phyloP scores from a whole-genome alignment of 495 filamentous ascomycete species.

The Penicillium chermesinum region DNA sequence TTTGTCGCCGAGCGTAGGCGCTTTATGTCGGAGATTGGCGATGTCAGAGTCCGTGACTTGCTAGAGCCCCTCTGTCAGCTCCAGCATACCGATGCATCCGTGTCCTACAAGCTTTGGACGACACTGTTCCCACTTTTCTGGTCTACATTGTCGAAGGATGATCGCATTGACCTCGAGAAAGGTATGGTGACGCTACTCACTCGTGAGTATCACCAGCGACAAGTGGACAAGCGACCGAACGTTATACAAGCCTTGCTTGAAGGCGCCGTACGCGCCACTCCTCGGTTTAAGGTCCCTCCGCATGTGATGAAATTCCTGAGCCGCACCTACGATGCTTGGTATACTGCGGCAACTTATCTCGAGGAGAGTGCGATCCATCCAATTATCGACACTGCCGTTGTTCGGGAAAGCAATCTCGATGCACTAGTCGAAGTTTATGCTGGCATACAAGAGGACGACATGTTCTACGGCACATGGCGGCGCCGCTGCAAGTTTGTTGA shows the following conservation, averaged over 20 bases:
- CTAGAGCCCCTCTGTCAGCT: constrained; percentile 90
- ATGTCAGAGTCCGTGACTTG: constrained; percentile 79
- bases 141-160: constrained; percentile 81
- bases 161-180: constrained; percentile 84
- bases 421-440: constrained; percentile 88
- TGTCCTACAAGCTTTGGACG: constrained; percentile 86
- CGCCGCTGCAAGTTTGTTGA: constrained; percentile 92
- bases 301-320: constrained; percentile 93
- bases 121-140: constrained; percentile 87
- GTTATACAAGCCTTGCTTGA: constrained; percentile 88
- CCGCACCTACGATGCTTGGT: constrained; percentile 92
- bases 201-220: constrained; percentile 90
- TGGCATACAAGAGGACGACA: constrained; percentile 83
- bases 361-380: constrained; percentile 81
- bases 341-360: constrained; percentile 75
- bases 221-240: constrained; percentile 90
- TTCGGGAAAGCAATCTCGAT: constrained; percentile 91
- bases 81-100: constrained; percentile 77
- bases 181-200: constrained; percentile 81
- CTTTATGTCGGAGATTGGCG: constrained; percentile 77
- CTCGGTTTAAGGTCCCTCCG: constrained; percentile 84
- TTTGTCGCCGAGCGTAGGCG: constrained; percentile 71
- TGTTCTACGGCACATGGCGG: constrained; percentile 98
- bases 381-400: constrained; percentile 71
- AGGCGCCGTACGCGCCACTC: constrained; percentile 72